Conservation (phyloP, 2,329 filamentous ascomycete genomes). For the Didymella pinodella region DNA sequence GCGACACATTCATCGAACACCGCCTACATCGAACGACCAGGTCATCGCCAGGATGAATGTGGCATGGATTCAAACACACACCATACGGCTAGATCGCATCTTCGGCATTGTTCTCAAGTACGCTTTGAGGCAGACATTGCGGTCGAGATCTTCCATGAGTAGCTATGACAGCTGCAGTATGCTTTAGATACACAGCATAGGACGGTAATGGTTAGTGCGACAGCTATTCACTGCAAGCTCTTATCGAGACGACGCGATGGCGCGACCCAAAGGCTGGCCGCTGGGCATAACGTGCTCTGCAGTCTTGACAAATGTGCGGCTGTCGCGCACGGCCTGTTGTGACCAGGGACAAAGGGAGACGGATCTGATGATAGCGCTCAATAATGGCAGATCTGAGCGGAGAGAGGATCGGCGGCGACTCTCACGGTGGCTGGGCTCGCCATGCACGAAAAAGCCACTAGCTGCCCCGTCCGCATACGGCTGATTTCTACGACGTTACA, state of each 20-base stretch:
- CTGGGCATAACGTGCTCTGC: neutral
- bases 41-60: constrained; percentile 25
- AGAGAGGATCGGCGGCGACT: constrained; percentile 13
- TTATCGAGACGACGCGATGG: constrained; percentile 1
- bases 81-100: constrained; percentile 42
- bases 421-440: constrained; percentile 41
- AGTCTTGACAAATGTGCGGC: constrained; percentile 6
- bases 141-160: constrained; percentile 13
- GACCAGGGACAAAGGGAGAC: constrained; percentile 11
- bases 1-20: neutral
- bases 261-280: constrained; percentile 6
- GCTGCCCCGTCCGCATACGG: constrained; percentile 32
- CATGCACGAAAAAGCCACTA: constrained; percentile 27
- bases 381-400: constrained; percentile 4
- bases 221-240: constrained; percentile 2
- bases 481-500: constrained; percentile 49
- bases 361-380: constrained; percentile 5
- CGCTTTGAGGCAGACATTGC: constrained; percentile 33
- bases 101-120: constrained; percentile 24
- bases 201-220: constrained; percentile 14
- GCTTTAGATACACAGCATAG: constrained; percentile 39
- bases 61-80: constrained; percentile 42
- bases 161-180: constrained; percentile 35
- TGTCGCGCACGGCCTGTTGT: constrained; percentile 13
- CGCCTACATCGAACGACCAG: constrained; percentile 1